Evolutionary conservation across 2,329 filamentous ascomycete species (phyloP).

Genomic region (Ophiostoma novo-ulmi): DNA sequence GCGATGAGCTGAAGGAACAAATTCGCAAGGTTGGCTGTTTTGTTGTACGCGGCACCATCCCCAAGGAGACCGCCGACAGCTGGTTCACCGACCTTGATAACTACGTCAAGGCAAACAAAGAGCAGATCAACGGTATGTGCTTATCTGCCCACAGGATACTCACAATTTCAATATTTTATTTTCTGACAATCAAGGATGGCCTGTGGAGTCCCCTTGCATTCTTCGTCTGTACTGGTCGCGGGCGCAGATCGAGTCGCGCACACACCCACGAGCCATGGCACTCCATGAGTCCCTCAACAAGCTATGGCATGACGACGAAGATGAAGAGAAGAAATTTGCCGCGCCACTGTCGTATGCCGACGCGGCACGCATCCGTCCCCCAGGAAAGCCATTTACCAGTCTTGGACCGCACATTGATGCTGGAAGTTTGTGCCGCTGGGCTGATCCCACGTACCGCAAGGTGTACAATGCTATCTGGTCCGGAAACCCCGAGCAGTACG

Average conservation of each 20-base stretch:
- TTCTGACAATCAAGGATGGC: constrained; percentile 33
- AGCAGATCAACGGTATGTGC: constrained; percentile 1
- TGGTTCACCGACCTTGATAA: constrained; percentile 34
- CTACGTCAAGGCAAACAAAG: constrained; percentile 35
- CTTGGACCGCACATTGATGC: constrained; percentile 43
- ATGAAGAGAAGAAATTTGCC: constrained; percentile 30
- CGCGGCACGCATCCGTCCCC: constrained; percentile 37
- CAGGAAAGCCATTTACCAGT: constrained; percentile 37
- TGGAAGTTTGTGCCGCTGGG: constrained; percentile 41
- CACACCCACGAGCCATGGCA: constrained; percentile 37
- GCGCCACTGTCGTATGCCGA: constrained; percentile 41
- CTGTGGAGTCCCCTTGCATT: constrained; percentile 37
- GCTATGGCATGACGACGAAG: constrained; percentile 36
- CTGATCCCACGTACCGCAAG: constrained; percentile 36
- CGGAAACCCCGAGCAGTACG: constrained; percentile 36
- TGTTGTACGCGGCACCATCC: constrained; percentile 29
- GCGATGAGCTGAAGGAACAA: background rate
- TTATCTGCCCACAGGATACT: background rate
- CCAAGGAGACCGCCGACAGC: constrained; percentile 27
- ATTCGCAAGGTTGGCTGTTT: constrained; percentile 24
- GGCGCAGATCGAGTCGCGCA: constrained; percentile 37
- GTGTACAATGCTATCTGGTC: constrained; percentile 38
- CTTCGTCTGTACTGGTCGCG: constrained; percentile 39
- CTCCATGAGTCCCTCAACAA: constrained; percentile 37
- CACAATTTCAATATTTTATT: background rate